Conservation (phyloP, 75 land plant species). For the Cryptomeria japonica region DNA sequence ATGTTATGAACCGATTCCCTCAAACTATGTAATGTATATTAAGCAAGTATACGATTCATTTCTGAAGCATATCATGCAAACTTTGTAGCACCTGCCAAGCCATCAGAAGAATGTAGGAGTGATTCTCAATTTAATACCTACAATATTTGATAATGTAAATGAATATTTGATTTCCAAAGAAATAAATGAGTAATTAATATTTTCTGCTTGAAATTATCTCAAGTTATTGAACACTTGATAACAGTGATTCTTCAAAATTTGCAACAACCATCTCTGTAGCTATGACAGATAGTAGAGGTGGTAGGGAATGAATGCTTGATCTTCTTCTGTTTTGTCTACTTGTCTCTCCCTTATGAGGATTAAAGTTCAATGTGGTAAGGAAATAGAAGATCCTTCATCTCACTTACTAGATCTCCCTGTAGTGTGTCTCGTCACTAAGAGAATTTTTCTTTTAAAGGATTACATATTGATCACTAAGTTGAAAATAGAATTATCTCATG, state of each 20-base stretch:
- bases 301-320: not conserved
- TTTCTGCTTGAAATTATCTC: not conserved
- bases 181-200: not conserved
- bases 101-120: not conserved
- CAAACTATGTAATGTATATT: not conserved
- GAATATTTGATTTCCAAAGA: not conserved
- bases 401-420: not conserved
- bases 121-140: not conserved
- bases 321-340: not conserved
- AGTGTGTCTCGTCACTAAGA: not conserved
- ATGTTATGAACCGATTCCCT: not conserved
- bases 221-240: not conserved
- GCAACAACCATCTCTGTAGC: not conserved
- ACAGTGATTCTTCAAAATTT: not conserved
- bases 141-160: not conserved
- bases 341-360: not conserved
- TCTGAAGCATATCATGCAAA: not conserved
- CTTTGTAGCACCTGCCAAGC: not conserved
- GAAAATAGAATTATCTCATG: not conserved
- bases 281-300: not conserved
- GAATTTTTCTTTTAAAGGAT: not conserved
- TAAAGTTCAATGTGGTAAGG: not conserved
- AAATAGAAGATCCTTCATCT: not conserved
- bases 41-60: not conserved
- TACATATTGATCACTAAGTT: not conserved